A percentile compares a stretch with the other conserved stretches of the same genome.
These are phyloP conservation scores for Lantana camara DNA, from an alignment of 257 asterid species.

Conservation along the genomic window DNA sequence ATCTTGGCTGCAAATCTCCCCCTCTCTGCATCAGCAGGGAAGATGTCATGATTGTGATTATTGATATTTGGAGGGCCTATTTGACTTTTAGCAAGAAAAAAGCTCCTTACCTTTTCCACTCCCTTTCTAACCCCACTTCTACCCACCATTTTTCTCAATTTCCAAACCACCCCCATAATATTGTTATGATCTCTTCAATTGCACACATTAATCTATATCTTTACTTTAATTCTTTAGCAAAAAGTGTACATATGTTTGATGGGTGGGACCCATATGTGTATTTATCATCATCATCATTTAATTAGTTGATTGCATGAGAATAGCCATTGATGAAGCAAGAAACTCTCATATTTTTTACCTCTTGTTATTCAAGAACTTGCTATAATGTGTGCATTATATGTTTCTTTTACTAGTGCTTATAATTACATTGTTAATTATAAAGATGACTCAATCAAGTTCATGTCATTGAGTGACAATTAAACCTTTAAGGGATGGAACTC, in stretches of 20 bases:
- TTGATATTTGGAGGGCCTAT: conserved; percentile 55
- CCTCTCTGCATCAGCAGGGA: conserved; percentile 43
- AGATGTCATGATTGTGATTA: conserved; percentile 48
- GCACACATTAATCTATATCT: conserved; percentile 65
- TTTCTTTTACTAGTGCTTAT: conserved; percentile 13
- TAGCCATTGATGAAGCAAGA: conserved; percentile 52
- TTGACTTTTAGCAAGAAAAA: conserved; percentile 85
- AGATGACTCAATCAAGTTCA: conserved; percentile 29
- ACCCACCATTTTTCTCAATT: conserved; percentile 74
- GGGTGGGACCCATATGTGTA: conserved; percentile 30
- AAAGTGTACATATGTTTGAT: no score
- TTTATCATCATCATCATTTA: conserved; percentile 38
- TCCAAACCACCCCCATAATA: conserved; percentile 66
- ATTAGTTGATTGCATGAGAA: conserved; percentile 39
- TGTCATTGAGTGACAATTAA: conserved; percentile 35
- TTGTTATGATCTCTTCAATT: conserved; percentile 85
- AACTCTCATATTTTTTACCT: background rate
- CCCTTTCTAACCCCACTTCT: conserved; percentile 64
- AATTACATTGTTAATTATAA: conserved; percentile 9
- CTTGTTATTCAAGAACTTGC: conserved; percentile 15
- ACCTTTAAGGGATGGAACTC: conserved; percentile 15
- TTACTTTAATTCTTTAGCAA: conserved; percentile 35
- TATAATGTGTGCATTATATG: conserved; percentile 3
- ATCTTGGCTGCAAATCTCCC: conserved; percentile 77
- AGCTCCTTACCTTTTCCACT: conserved; percentile 77